Percentiles rank a stretch among this genome's conserved stretches.
phyloP scores from a whole-genome alignment of 352 stramenopile genomes.

The Phytophthora ramorum region DNA sequence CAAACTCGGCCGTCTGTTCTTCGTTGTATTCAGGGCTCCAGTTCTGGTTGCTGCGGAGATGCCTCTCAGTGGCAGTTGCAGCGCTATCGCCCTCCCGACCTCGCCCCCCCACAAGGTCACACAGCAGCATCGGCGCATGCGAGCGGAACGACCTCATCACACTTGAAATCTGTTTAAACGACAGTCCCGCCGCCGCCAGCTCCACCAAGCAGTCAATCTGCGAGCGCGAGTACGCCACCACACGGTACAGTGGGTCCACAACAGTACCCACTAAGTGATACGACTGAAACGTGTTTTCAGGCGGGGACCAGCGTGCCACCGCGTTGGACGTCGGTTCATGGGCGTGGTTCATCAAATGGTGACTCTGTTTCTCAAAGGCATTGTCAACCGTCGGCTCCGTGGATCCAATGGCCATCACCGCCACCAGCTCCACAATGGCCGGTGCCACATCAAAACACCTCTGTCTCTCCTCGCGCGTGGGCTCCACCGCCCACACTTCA shows the following conservation, averaged over 20 bases:
- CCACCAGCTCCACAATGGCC: slow-evolving; percentile 39
- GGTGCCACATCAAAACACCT: slow-evolving; percentile 35
- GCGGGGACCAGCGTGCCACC: slow-evolving; percentile 30
- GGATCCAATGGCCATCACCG: slow-evolving; percentile 31
- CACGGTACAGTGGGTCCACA: slow-evolving; percentile 29
- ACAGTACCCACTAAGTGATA: slow-evolving; percentile 22
- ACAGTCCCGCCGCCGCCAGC: slow-evolving; percentile 38
- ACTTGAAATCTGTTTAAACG: slow-evolving; percentile 41
- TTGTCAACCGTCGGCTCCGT: slow-evolving; percentile 28
- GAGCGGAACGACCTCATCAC: slow-evolving; percentile 30
- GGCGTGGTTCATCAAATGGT: slow-evolving; percentile 25
- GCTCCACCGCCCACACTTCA: slow-evolving; percentile 37
- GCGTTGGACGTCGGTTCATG: slow-evolving; percentile 15
- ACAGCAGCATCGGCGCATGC: slow-evolving; percentile 27
- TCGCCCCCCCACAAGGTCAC: slow-evolving; percentile 19
- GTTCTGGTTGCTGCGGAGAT: slow-evolving; percentile 7
- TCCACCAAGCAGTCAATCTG: slow-evolving; percentile 46
- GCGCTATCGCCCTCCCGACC: neutral
- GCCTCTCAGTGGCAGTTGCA: neutral
- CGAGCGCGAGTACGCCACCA: slow-evolving; percentile 35
- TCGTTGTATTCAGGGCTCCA: slow-evolving; percentile 29
- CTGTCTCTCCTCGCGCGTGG: slow-evolving; percentile 26
- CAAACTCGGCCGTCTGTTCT: slow-evolving; percentile 43
- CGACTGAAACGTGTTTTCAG: slow-evolving; percentile 35
- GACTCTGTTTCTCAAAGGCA: slow-evolving; percentile 30